phyloP scores from a whole-genome alignment of 805 yeast genomes.

The Alloascoidea hylecoeti region DNA sequence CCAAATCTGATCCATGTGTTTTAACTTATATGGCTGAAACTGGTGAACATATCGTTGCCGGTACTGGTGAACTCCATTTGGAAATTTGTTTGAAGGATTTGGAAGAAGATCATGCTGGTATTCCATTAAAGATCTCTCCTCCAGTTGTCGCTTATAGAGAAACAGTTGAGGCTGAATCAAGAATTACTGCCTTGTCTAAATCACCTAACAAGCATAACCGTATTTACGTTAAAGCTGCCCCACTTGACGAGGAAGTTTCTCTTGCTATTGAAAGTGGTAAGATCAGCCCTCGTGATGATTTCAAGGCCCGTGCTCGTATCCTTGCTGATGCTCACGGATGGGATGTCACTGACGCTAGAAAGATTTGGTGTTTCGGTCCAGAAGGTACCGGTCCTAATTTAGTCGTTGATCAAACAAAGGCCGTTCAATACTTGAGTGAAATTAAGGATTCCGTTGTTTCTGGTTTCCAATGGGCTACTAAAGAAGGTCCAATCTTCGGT shows the following conservation, averaged over 20 bases:
- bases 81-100: slow-evolving; percentile 77
- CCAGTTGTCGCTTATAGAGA: slow-evolving; percentile 89
- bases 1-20: slow-evolving; percentile 89
- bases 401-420: slow-evolving; percentile 88
- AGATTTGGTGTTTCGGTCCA: slow-evolving; percentile 96
- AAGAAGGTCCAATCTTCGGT: slow-evolving; percentile 88
- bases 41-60: slow-evolving; percentile 90
- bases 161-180: slow-evolving; percentile 74
- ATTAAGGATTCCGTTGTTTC: slow-evolving; percentile 88
- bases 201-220: slow-evolving; percentile 94
- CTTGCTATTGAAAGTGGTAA: slow-evolving; percentile 71
- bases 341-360: slow-evolving; percentile 92
- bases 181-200: slow-evolving; percentile 75
- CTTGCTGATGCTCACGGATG: slow-evolving; percentile 86
- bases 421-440: slow-evolving; percentile 83
- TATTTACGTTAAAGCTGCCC: slow-evolving; percentile 80
- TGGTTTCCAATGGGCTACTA: slow-evolving; percentile 93
- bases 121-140: slow-evolving; percentile 82
- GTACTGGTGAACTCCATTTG: slow-evolving; percentile 89
- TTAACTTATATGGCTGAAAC: slow-evolving; percentile 59
- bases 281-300: slow-evolving; percentile 76
- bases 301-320: slow-evolving; percentile 84
- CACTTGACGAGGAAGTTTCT: slow-evolving; percentile 69
- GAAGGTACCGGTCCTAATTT: slow-evolving; percentile 89
- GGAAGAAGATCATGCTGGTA: slow-evolving; percentile 87